Conservation (phyloP, 2,329 filamentous ascomycete species). For the Epicoccum sorghinum region DNA sequence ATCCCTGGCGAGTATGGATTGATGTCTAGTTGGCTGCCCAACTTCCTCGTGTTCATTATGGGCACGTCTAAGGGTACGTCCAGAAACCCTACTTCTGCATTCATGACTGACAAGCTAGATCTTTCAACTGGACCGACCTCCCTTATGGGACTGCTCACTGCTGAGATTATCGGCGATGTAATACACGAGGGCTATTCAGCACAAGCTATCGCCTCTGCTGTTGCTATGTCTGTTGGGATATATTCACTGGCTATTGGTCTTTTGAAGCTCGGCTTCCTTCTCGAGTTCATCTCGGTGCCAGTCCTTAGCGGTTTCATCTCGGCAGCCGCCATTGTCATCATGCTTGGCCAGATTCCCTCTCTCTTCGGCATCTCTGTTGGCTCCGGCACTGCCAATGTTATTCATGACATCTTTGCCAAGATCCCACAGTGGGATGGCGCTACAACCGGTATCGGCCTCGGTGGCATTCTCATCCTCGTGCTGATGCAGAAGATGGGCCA, state of each 20-base stretch:
- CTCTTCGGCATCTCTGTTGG: conserved; percentile 63
- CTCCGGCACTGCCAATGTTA: conserved; percentile 61
- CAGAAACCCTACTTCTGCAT: fast-evolving
- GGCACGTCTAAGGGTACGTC: conserved; percentile 62
- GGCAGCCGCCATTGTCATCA: conserved; percentile 69
- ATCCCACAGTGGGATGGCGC: conserved; percentile 64
- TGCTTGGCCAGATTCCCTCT: conserved; percentile 67
- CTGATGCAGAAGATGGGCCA: conserved; percentile 64
- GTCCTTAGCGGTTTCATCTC: conserved; percentile 71
- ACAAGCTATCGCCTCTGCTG: conserved; percentile 64
- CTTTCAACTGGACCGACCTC: conserved; percentile 69
- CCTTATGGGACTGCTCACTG: conserved; percentile 67
- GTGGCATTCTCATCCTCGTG: conserved; percentile 62
- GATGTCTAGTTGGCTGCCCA: conserved; percentile 89
- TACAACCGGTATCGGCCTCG: conserved; percentile 65
- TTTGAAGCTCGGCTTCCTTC: conserved; percentile 67
- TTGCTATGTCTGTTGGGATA: conserved; percentile 68
- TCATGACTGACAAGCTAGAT: conserved; percentile 60
- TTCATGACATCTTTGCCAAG: conserved; percentile 63
- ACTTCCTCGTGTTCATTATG: conserved; percentile 97
- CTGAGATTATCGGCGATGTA: conserved; percentile 64
- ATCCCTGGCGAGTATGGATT: conserved; percentile 87
- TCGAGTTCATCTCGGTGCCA: conserved; percentile 70
- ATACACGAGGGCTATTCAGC: conserved; percentile 58
- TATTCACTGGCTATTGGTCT: conserved; percentile 65